Base-by-base conservation (phyloP, 495 filamentous ascomycete species). In the Aspergillus cristatus region DNA sequence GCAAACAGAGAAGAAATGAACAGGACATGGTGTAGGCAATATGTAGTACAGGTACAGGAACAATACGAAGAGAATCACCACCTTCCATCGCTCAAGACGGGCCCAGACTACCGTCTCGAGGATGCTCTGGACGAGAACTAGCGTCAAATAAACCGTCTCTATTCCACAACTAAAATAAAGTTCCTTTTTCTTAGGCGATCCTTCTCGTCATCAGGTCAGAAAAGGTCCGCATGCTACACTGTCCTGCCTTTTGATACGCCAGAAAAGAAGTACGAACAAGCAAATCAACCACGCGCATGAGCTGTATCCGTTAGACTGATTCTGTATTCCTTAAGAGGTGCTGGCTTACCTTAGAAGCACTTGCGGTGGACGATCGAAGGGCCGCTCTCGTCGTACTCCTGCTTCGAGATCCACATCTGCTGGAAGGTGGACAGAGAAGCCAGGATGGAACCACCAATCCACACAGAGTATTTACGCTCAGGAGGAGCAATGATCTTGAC, bases 391-490 rank as follows among this genome's bases (percentile, higher is more conserved):
- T 98, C 91, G 79, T 97, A 97, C 78, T 97, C 91, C 75, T 98
- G 91, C 86, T 98, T 98, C 48, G 91, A 98, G 82, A 98, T 97
- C 91, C 91, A 98, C 93, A 98, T 98, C 75, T 97, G 91, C 74
- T 98, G 91, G 88, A 97, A 97, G 71, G 91, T 97, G 42, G 91
- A 98, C 48, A 98, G 86, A 46, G 91, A 98, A 49, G 91, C 91
- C 61, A 98, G 72, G 65, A 98, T 98, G 67, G 91, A 98, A 79
- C 91, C 91, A 87, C 91, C 91, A 67, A 98, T 98, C 91, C 91
- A 98, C 75, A 98, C 91, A 45, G 91, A 83, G 76, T 83, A 83
- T 69, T 83, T 83, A 56, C 79, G 78, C 72, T 83, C 79, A 35
- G 79, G 79, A 48, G 79, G 79, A 61, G 79, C 79, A 52, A 83